Conservation (phyloP, 192 early-diverging fungal genomes). For the Mortierella hygrophila region DNA sequence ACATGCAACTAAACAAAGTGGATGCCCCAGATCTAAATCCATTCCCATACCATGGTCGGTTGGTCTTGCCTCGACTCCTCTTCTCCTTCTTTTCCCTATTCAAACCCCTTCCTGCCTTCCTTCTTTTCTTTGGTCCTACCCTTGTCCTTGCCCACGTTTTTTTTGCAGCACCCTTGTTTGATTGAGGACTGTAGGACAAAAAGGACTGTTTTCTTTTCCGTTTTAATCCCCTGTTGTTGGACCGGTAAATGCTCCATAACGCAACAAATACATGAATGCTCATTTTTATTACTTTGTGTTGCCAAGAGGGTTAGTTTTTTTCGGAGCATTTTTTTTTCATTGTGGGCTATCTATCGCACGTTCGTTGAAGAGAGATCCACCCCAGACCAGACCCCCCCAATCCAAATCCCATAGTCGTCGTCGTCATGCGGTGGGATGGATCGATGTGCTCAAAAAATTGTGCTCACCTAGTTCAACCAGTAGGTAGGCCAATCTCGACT, state of each 20-base stretch:
- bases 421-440: conserved; percentile 2
- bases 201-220: background rate
- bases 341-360: background rate
- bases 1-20: background rate
- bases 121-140: background rate
- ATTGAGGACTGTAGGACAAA: background rate
- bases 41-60: background rate
- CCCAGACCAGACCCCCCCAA: background rate
- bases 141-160: background rate
- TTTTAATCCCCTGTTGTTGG: background rate
- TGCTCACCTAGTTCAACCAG: no score
- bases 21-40: background rate
- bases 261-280: background rate
- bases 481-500: background rate
- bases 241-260: background rate
- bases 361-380: background rate
- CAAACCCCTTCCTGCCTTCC: background rate
- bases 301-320: background rate
- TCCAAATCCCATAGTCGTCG: background rate
- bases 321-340: conserved; percentile 1
- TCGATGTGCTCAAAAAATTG: background rate
- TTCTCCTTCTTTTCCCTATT: background rate
- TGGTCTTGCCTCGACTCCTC: background rate
- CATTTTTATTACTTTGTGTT: background rate
- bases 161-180: background rate